Base-by-base conservation (phyloP, 331 rosid genomes). In the Telfairia occidentalis region DNA sequence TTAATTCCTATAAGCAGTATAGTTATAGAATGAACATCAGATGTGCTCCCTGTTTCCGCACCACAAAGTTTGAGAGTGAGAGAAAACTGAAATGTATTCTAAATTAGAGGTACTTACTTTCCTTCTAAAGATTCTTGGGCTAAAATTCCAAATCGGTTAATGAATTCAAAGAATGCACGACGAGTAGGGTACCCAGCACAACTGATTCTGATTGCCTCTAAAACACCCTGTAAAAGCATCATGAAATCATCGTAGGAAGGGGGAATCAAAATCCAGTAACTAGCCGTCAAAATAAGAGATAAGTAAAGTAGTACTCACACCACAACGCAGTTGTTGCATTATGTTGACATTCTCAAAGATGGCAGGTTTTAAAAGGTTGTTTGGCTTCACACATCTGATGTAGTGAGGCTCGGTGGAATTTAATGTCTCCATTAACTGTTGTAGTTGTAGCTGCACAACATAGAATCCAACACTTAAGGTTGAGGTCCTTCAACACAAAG, bases 181-280 rank as follows among this genome's bases (percentile, higher is more conserved):
- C 99, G 90, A 38, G 99, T 95, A 82, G 99, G 99, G 82, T 91
- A 95, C 82, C 99, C 99, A 69, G 99, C 99, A 78, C 96, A 90
- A 79, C 99, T 95, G 74, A 95, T 95, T 86, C 99, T 89, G 86
- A 95, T 95, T 71, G 99, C 99, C 85, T 95, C 99, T 71, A 95
- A 83, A 85, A 95, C 99, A 90, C 99, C 99, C 99, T 95, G 85
- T 72, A 79, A 80, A 83, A 76, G 77, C 45, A 61, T 73, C 53
- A 42, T 26, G 74, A 43, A 26, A 21, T 69, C 71, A 77, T 69
- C 50, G 74, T 53, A 75, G 53, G 74, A 57, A 21, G 66, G 60
- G 71, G 40, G 64, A 72, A 74, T 43, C 69, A 37, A 65, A 57
- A 38, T 52, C 74, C 59, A 78, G 79, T 63, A 77, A 74, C 61